Evolutionary conservation across 345 rosid genomes (phyloP), one percentile per base, ranked within the genome.

Genomic region (Aegle marmelos): DNA sequence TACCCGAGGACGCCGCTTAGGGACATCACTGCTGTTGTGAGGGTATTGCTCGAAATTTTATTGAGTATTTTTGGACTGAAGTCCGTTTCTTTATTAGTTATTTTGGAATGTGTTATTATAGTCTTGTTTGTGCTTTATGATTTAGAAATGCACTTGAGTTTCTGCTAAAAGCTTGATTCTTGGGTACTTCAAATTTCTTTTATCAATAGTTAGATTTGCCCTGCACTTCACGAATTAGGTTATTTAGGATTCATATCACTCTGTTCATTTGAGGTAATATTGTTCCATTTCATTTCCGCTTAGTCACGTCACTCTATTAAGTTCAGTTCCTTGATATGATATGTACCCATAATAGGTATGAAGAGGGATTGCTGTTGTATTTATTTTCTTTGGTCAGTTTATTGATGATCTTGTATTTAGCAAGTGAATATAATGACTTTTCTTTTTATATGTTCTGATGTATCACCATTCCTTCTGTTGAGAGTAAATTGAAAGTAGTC

Each of bases 1-100:
- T 92, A 96, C 80, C 98, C 97, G 1, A 88, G 99, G 76, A 87
- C 89, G 7, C 97, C 98, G 70, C 90, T 94, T 1, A 88, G 88
- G 2, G 95, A 96, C 69, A 82, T 96, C 21, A 92, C 98, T 64
- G 62, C 86, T 30, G 54, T 90, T 69, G 66, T 85, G 19, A 78
- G 91, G 92, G 98, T 94, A 92, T 80, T 41, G 7, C 19, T 61
- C 63, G 54, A n/a, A 0, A 37, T 30, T 48, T 31, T 70, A 34
- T n/a, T 0, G 4, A 33, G 17, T 37, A 16, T 21, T n/a, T 72
- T 22, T 58, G 25, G 9, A 62, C 17, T n/a, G 13, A 19, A 53
- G 17, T 45, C n/a, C 16, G 0, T n/a, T 7, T n/a, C 58, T 45
- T 17, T 53, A 39, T 31, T 13, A 10, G 22, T 39, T 74, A 19